Conservation (phyloP, 331 rosid genomes). For the Rosa hybrid region DNA sequence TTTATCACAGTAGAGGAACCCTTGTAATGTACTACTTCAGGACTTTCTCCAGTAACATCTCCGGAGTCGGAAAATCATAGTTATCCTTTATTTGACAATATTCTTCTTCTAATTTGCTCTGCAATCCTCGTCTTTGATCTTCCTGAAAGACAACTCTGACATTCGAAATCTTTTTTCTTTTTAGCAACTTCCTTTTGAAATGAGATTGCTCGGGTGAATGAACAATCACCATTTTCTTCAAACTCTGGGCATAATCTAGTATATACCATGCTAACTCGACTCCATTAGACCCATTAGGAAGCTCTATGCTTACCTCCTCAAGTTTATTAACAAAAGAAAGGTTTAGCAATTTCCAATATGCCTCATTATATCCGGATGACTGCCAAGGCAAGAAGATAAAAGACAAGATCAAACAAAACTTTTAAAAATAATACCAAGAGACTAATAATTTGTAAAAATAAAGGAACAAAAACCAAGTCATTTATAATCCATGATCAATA, state of each 20-base stretch:
- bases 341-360: background rate
- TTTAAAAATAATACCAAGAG: background rate
- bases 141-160: background rate
- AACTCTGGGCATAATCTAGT: background rate
- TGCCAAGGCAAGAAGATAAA: background rate
- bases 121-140: too few species aligned
- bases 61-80: too few species aligned
- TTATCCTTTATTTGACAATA: too few species aligned
- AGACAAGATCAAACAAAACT: background rate
- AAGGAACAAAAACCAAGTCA: background rate
- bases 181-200: background rate
- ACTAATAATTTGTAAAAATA: background rate
- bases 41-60: too few species aligned
- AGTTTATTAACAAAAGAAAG: background rate
- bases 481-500: background rate
- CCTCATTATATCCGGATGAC: background rate
- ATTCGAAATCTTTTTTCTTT: background rate
- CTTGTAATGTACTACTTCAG: too few species aligned
- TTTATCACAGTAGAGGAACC: too few species aligned
- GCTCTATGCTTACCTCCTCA: background rate
- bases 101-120: too few species aligned
- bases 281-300: background rate
- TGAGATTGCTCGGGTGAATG: background rate
- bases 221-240: background rate
- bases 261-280: background rate